These are phyloP conservation scores for Lachnellula hyalina DNA, from an alignment of 2,329 filamentous ascomycete species.

Conservation along the genomic window DNA sequence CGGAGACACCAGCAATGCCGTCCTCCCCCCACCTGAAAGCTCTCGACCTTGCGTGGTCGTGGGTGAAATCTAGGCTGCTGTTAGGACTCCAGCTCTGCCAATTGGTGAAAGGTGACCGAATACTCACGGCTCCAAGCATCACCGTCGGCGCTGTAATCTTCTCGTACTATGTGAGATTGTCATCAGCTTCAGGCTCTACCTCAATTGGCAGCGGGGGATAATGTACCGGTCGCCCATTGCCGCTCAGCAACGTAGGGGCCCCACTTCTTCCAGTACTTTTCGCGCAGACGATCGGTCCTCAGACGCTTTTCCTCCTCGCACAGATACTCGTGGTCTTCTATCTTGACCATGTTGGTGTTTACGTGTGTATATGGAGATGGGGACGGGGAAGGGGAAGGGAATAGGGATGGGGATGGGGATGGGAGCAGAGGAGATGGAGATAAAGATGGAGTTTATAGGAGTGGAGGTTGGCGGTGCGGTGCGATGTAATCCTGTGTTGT, in stretches of 20 bases:
- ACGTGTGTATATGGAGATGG: background rate
- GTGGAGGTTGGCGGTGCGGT: background rate
- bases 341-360: constrained; percentile 69
- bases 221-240: constrained; percentile 85
- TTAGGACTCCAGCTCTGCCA: constrained; percentile 23
- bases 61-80: constrained; percentile 68
- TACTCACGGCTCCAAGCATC: constrained; percentile 92
- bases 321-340: constrained; percentile 81
- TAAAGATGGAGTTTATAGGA: background rate
- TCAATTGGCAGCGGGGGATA: background rate
- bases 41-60: constrained; percentile 84
- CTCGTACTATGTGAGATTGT: constrained; percentile 56
- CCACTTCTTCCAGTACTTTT: constrained; percentile 98
- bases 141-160: constrained; percentile 85
- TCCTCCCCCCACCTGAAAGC: constrained; percentile 95
- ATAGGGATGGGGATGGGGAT: background rate
- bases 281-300: constrained; percentile 74
- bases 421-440: background rate
- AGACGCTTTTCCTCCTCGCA: constrained; percentile 88
- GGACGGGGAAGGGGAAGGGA: background rate
- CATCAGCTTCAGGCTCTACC: constrained; percentile 5
- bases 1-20: constrained; percentile 90
- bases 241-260: constrained; percentile 89
- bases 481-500: constrained; percentile 9
- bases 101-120: background rate